These are phyloP conservation scores for Fusarium foetens DNA, from an alignment of 2,329 filamentous ascomycete genomes.

Conservation along the genomic window DNA sequence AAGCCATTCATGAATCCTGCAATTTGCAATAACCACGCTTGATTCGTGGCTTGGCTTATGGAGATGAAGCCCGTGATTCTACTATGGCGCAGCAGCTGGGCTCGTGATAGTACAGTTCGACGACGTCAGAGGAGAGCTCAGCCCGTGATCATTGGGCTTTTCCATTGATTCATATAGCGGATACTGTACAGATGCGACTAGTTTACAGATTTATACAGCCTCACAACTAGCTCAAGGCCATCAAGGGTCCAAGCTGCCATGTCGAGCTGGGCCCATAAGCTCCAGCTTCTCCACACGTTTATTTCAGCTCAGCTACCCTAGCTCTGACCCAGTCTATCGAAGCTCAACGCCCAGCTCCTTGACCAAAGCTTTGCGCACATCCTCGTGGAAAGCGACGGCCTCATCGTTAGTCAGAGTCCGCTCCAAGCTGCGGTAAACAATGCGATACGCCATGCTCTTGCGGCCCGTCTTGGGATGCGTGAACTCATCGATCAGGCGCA, in stretches of 20 bases:
- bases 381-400: constrained; percentile 78
- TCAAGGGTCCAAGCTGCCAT: constrained; percentile 22
- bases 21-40: constrained; percentile 11
- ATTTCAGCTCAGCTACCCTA: constrained; percentile 29
- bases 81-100: constrained; percentile 29
- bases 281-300: constrained; percentile 37
- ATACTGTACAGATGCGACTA: constrained; percentile 20
- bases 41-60: constrained; percentile 21
- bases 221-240: background rate
- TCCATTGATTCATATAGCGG: background rate
- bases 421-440: constrained; percentile 94
- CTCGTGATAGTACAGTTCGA: background rate
- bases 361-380: constrained; percentile 73
- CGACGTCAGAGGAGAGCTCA: constrained; percentile 12
- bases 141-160: background rate
- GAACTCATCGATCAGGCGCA: constrained; percentile 85
- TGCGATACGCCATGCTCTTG: constrained; percentile 88
- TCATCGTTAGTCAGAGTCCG: constrained; percentile 87
- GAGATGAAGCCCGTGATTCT: background rate
- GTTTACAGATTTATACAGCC: constrained; percentile 31
- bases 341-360: constrained; percentile 78
- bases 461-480: constrained; percentile 85
- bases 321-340: constrained; percentile 40
- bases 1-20: constrained; percentile 28
- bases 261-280: constrained; percentile 29